Percentiles rank a stretch among this genome's conserved stretches.
phyloP scores from a whole-genome alignment of 164 flowering plant genomes.

The Sedum album region DNA sequence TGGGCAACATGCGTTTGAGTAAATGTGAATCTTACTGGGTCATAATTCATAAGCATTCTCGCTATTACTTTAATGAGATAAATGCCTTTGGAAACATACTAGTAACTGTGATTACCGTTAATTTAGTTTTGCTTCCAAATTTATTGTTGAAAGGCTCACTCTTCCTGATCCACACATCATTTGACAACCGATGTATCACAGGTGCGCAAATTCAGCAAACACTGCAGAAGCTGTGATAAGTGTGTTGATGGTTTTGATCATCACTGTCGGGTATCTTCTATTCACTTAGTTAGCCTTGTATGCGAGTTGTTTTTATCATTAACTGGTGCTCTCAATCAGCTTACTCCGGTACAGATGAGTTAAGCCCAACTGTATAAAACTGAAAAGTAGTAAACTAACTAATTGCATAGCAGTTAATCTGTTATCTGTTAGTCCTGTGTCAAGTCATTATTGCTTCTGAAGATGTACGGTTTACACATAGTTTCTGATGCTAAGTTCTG shows the following conservation, averaged over 20 bases:
- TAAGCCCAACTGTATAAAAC: not conserved
- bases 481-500: slow-evolving; percentile 10
- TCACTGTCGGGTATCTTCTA: slow-evolving; percentile 62
- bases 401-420: not conserved
- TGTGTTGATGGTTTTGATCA: slow-evolving; percentile 95
- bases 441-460: not conserved
- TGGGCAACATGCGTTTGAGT: not conserved
- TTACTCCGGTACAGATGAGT: not conserved
- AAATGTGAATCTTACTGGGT: not conserved
- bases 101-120: not conserved
- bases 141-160: not conserved
- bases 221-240: slow-evolving; percentile 89
- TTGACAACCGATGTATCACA: slow-evolving; percentile 15
- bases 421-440: not conserved
- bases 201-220: slow-evolving; percentile 91
- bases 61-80: not conserved
- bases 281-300: not conserved
- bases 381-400: not conserved
- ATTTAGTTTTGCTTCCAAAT: not conserved
- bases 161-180: not conserved
- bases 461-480: not conserved
- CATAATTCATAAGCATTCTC: too few species aligned
- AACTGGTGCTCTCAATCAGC: not conserved
- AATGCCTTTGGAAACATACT: not conserved
- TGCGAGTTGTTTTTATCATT: not conserved